Percentiles rank a stretch among this genome's conserved stretches.
These are phyloP conservation scores for Euphorbia celastroides DNA, from an alignment of 441 rosid species.

Conservation along the genomic window DNA sequence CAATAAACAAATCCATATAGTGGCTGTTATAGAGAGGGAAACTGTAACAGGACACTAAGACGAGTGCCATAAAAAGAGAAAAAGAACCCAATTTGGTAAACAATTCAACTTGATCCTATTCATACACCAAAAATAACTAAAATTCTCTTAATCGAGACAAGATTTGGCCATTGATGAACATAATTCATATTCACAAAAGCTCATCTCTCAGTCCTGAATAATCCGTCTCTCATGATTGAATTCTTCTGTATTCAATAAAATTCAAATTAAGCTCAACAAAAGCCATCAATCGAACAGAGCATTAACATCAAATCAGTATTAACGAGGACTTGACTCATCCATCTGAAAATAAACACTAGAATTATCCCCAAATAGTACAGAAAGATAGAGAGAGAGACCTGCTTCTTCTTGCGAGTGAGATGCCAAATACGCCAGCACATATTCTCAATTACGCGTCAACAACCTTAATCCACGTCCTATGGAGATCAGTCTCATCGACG, in stretches of 20 bases:
- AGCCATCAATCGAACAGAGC: neutral
- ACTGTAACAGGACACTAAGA: neutral
- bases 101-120: neutral
- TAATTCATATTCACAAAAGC: neutral
- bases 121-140: neutral
- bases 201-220: neutral
- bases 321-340: neutral
- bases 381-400: conserved; percentile 36
- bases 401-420: conserved; percentile 96
- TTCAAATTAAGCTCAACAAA: neutral
- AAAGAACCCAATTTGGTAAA: neutral
- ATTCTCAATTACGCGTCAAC: conserved; percentile 93
- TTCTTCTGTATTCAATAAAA: conserved; percentile 35
- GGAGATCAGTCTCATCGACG: conserved; percentile 86
- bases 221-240: conserved; percentile 23
- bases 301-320: no score
- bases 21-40: neutral
- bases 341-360: neutral
- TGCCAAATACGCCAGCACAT: conserved; percentile 99
- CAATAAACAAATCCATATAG: neutral
- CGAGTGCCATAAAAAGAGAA: neutral
- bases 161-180: neutral
- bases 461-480: conserved; percentile 93
- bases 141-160: neutral
- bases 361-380: neutral